Evolutionary conservation across 345 rosid species (phyloP), one percentile per base, ranked within the genome.

Genomic region (Excoecaria agallocha): DNA sequence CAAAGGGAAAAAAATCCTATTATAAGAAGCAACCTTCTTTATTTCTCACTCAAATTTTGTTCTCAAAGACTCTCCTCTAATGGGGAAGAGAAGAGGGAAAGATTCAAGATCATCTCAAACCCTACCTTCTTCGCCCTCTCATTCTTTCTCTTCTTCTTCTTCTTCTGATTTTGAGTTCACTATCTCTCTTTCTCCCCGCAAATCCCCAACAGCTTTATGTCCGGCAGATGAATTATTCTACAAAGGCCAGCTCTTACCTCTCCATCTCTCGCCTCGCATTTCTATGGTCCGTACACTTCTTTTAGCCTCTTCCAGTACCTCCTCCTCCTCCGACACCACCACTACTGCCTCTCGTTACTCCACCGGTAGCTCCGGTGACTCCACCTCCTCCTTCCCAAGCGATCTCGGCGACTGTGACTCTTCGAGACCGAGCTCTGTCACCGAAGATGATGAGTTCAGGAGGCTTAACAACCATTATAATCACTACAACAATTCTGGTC

Each of bases 161-260:
- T 90, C 97, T 8, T 94, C 98, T 3, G 98, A 94, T 71, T 94
- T 92, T 68, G 98, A 94, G 77, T 94, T 92, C 89, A 89, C 89
- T 41, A 77, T 90, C 77, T 86, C 97, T 2, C 61, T 86, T 50
- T 92, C 98, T 11, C 97, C 98, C 0, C 92, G 91, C 54, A 89
- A 87, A 70, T 87, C 95, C 69, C 83, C 94, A 24, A 68, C 93
- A 52, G 61, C 87, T 3, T 86, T 90, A 19, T 94, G 94, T 74
- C 97, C 96, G 0, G 98, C 98, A 12, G 98, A 94, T 79, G 98
- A 94, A 74, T 91, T 94, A 76, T 94, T 94, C 87, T 94, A 94
- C 97, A 94, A 92, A 66, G 98, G 98, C 37, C 97, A 92, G 85
- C 97, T 94, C 66, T 84, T 94, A 39, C 97, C 98, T 54, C 97